Base-by-base conservation (phyloP, 768 basidiomycete species). In the Leccinum broughii region DNA sequence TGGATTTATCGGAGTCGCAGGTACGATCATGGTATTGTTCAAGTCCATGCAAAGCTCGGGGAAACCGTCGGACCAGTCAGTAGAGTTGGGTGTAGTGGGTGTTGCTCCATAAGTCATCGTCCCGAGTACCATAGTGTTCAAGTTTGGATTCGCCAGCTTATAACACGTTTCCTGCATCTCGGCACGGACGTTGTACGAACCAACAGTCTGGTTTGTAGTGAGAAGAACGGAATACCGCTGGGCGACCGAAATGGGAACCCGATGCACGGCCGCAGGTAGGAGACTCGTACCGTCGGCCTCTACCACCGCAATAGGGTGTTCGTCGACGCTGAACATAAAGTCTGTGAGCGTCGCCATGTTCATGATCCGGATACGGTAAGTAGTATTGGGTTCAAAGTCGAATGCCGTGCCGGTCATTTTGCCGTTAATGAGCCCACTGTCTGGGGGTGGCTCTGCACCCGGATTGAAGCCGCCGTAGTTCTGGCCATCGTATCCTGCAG, bases 141-240 rank as follows among this genome's bases (percentile, higher is more conserved):
- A 55, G 52, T 68, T 64, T 3, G 71, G 67, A 55, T 72, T 75
- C 7, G 64, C 1, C 50, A 72, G 64, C 28, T 75, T 75, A 53
- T 75, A 77, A 48, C 72, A 72, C 1, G 60, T 37, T 4, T 51
- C 67, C 51, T 78, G 77, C 62, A 80, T 64, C 44, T 71, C 73
- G 10, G 76, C 75, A 24, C 80, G 75, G 62, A 81, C 63, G 20
- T 70, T 69, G 52, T 77, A 77, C 4, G 69, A 67, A 22, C 73
- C 75, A 30, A 55, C 64, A 6, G 76, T 77, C 59, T 73, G 73
- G 60, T 81, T 77, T 37, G 81, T 77, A 24, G 61, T 62, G 15
- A 83, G 65, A 41, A 84, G 71, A 35, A 79, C 82, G n/a, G 77
- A 78, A 65, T 82, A 82, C 48, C 83, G 76, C 70, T 83, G 82